Evolutionary conservation across 2,329 filamentous ascomycete genomes (phyloP), one percentile per base, ranked within the genome.

Genomic region (Ophiostoma sp.): DNA sequence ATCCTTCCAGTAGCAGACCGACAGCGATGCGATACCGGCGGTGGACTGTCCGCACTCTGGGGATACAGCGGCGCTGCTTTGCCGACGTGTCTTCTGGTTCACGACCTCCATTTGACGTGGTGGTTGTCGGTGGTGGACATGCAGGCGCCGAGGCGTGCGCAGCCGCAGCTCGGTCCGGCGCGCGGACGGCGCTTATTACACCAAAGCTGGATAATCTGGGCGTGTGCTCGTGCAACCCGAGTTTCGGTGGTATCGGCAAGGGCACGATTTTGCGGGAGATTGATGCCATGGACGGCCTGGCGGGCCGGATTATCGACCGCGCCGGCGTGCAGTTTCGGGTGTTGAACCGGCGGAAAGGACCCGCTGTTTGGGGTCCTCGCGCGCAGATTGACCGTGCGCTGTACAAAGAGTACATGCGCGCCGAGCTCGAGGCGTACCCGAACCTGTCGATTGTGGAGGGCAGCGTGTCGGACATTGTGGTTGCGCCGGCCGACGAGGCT

Each of bases 211-310:
- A 95, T 74, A 97, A 98, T 78, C 90, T 98, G 25, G 95, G 95
- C 72, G 93, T 96, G 39, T 98, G 95, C 84, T 98, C 95, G 48
- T 98, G 95, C 84, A 98, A 98, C 81, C 95, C 95, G 1, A 97
- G 94, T 76, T 97, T 99, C 80, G 96, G 96, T 52, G 96, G 96
- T n/a, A 98, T 99, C 78, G 96, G 96, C 61, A 99, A 99, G 81
- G 96, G 96, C 19, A 98, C 93, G 11, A 98, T 99, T 85, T 85
- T 99, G 69, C 91, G 95, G 57, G 96, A 99, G 82, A 91, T 99
- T 42, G 96, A 99, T 84, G 96, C 96, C 0, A 86, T 99, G 74
- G 96, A 98, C 79, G 96, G 96, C 0, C 85, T 99, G 25, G 92
- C 94, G 0, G 95, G 94, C 0, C 89, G 93, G 48, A 91, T 98